Percentiles rank a stretch among this genome's conserved stretches.
phyloP scores from a whole-genome alignment of 805 yeast species.

The Sugiyamaella floridensis region DNA sequence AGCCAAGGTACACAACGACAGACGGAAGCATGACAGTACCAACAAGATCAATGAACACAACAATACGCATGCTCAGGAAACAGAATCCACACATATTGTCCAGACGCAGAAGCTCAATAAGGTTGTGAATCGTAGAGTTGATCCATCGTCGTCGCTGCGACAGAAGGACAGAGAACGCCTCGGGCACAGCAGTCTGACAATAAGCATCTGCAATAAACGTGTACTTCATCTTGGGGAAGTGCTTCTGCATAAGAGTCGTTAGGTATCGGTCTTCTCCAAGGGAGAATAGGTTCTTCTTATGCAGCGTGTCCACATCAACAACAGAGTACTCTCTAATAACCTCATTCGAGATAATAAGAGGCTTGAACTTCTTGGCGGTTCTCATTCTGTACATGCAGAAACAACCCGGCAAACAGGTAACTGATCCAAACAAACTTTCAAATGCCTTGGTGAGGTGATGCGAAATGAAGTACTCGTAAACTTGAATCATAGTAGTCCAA shows the following conservation, averaged over 20 bases:
- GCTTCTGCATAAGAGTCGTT: conserved; percentile 50
- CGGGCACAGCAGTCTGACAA: conserved; percentile 54
- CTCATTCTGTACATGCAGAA: conserved; percentile 47
- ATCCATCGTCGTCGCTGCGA: conserved; percentile 63
- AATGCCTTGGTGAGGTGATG: conserved; percentile 60
- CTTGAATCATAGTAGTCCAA: conserved; percentile 57
- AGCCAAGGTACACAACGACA: conserved; percentile 47
- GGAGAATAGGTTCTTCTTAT: conserved; percentile 52
- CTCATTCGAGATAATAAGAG: conserved; percentile 54
- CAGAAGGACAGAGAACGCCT: conserved; percentile 41
- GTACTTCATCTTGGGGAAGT: conserved; percentile 50
- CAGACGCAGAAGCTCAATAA: conserved; percentile 49
- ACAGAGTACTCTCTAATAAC: conserved; percentile 51
- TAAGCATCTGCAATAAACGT: conserved; percentile 52
- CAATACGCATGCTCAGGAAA: conserved; percentile 54
- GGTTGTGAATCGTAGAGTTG: conserved; percentile 58
- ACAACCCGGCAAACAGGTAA: conserved; percentile 64
- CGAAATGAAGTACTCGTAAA: conserved; percentile 56
- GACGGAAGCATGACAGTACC: conserved; percentile 54
- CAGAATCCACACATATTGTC: conserved; percentile 57
- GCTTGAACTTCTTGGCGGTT: conserved; percentile 45
- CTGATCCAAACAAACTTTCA: conserved; percentile 55
- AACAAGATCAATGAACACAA: conserved; percentile 48
- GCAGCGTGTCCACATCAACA: conserved; percentile 51
- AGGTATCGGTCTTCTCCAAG: conserved; percentile 58